Base-by-base conservation (phyloP, 139 green algal species). In the Chlorella sorokiniana region DNA sequence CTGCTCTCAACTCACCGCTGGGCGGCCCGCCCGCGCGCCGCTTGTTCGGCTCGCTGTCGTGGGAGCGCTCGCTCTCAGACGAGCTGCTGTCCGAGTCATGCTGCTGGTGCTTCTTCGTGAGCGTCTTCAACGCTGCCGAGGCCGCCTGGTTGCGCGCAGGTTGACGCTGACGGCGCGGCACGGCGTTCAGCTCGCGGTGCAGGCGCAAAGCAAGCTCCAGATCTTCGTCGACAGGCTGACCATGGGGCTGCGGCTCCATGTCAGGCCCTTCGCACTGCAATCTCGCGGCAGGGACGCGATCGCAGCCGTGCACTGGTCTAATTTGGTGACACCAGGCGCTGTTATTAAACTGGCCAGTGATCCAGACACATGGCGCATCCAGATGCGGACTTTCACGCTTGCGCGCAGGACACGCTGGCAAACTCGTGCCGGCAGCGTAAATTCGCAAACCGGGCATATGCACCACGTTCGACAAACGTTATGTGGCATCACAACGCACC, bases 171-270 rank as follows among this genome's bases (percentile, higher is more conserved):
- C 69, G 71, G 37, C 84, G 61, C 16, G 48, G 44, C 33, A 83
- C 48, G 18, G 56, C 81, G 42, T 89, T 89, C 71, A 89, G 56
- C 69, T 89, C 74, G 3, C 82, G 44, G 56, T 89, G 85, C 44
- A 89, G 67, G 35, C 72, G 38, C 22, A 84, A 29, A 2, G 76
- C 82, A 35, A 89, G 82, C 42, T 84, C 75, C 29, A 79, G 42
- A 40, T 70, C 51, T 25, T 85, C 67, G 2, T 44, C 52, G 10
- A 51, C 52, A n/a, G 41, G n/a, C 31, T 78, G 71, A 0, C 22
- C 33, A 18, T 48, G 65, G 1, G 37, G 35, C 2, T 16, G 35
- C 37, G 48, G 35, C 35, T 25, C 38, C 65, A 65, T 65, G 23
- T n/a, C 18, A 59, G 48, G 16, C 48, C 48, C 14, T 16, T 25